A percentile compares a stretch with the other conserved stretches of the same genome.
Evolutionary conservation across 2,329 filamentous ascomycete species (phyloP).

Genomic region (Beauveria australis): DNA sequence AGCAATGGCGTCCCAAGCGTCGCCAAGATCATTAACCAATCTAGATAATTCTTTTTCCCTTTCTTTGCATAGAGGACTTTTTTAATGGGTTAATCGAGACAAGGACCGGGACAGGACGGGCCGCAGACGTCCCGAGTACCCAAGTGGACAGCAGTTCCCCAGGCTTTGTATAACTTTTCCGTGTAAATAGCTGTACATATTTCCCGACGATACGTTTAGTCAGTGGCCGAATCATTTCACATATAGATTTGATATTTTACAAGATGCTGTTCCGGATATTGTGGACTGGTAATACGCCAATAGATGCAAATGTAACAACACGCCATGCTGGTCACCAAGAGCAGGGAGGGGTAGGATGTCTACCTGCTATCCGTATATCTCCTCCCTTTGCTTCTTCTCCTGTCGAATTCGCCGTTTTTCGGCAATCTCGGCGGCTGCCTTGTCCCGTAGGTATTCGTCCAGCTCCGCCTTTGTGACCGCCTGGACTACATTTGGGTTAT

Average conservation of each 20-base stretch:
- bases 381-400: background rate
- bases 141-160: background rate
- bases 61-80: too few species aligned
- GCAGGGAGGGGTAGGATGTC: background rate
- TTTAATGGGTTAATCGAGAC: too few species aligned
- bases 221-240: background rate
- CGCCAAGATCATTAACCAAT: too few species aligned
- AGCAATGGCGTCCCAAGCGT: too few species aligned
- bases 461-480: slow-evolving; percentile 5
- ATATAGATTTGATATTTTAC: background rate
- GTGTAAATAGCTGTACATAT: background rate
- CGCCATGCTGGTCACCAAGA: background rate
- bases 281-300: background rate
- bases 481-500: background rate
- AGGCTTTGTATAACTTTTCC: background rate
- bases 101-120: too few species aligned
- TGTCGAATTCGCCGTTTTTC: background rate
- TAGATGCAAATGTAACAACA: background rate
- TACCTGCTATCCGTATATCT: background rate
- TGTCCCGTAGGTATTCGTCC: background rate
- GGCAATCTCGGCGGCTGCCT: background rate
- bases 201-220: background rate
- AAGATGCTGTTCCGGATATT: background rate
- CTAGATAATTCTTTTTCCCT: too few species aligned
- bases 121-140: too few species aligned